Evolutionary conservation across 2,329 filamentous ascomycete species (phyloP), one percentile per base, ranked within the genome.

Genomic region (Colletotrichum incanum): DNA sequence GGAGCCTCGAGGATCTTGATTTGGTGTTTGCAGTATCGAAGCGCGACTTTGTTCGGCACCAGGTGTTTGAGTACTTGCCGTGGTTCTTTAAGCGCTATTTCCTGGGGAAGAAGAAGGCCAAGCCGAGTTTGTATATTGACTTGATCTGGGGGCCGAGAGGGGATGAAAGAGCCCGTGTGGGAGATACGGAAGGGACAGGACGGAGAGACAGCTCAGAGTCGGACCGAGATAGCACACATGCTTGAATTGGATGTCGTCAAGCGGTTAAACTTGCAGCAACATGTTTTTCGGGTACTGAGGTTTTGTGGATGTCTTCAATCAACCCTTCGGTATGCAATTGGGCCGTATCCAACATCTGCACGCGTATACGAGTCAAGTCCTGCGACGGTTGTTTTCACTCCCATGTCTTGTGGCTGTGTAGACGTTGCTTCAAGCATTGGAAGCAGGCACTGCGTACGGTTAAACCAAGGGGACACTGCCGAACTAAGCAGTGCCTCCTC

Each of bases 1-100:
- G 79, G 20, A 83, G 79, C 28, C 78, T 85, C 20, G 83, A 85
- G 66, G 82, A 84, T 47, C 76, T 85, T 11, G 81, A 83, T 58
- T 75, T 79, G 49, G 78, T 85, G 43, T 85, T 85, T 67, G 81
- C 78, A 2, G 80, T 71, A 23, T 76, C 78, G 12, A 85, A 86
- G 74, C 74, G 76, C n/a, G 75, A 76, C 8, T 86, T 86, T 63
- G 80, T 82, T 34, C 74, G 73, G 4, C 81, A 82, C 62, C 83
- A 85, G 74, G 49, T 82, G 1, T 56, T 70, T 0, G 63, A 74
- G 16, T 81, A 83, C 63, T 70, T 83, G 7, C 83, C 82, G 0
- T 85, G 82, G 79, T 76, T 82, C 41, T 75, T 80, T 34, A 73
- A 75, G 23, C 74, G 72, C 7, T 77, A 78, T 37, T 16, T 81